Percentiles rank a stretch among this genome's conserved stretches.
Conservation (phyloP, 768 basidiomycete species). For the Pleurotus platypus region DNA sequence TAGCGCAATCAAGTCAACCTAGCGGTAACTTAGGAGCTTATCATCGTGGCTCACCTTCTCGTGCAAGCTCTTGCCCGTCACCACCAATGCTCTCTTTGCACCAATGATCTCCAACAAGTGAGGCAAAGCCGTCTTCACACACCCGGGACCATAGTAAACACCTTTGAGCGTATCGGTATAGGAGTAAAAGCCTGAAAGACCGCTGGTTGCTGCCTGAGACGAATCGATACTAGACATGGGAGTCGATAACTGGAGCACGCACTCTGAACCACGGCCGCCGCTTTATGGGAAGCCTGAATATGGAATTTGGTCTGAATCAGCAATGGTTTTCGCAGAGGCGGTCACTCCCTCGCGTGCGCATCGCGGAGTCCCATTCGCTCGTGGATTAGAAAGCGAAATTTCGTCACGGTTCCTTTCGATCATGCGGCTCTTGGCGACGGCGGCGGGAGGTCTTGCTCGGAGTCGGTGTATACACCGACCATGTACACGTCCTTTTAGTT, state of each 20-base stretch:
- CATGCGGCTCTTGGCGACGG: not conserved
- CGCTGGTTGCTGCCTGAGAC: constrained; percentile 4
- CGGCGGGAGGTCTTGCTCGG: not conserved
- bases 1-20: constrained; percentile 15
- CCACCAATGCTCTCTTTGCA: constrained; percentile 61
- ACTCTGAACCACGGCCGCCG: too few relatives aligned
- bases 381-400: too few relatives aligned
- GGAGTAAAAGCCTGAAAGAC: constrained; percentile 54
- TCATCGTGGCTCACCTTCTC: constrained; percentile 44
- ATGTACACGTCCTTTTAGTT: not conserved
- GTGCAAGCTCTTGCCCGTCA: constrained; percentile 68
- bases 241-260: not conserved
- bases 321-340: too few relatives aligned
- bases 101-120: constrained; percentile 51
- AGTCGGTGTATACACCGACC: not conserved
- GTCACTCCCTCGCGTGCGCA: not conserved
- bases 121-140: constrained; percentile 57
- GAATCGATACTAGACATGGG: constrained; percentile 16
- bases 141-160: constrained; percentile 73
- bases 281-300: too few relatives aligned
- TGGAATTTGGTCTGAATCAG: too few relatives aligned
- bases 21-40: not conserved
- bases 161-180: constrained; percentile 67
- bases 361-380: too few relatives aligned
- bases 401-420: too few relatives aligned